Evolutionary conservation across 208 protist species (phyloP).

Genomic region (Blechomonas ayalai): DNA sequence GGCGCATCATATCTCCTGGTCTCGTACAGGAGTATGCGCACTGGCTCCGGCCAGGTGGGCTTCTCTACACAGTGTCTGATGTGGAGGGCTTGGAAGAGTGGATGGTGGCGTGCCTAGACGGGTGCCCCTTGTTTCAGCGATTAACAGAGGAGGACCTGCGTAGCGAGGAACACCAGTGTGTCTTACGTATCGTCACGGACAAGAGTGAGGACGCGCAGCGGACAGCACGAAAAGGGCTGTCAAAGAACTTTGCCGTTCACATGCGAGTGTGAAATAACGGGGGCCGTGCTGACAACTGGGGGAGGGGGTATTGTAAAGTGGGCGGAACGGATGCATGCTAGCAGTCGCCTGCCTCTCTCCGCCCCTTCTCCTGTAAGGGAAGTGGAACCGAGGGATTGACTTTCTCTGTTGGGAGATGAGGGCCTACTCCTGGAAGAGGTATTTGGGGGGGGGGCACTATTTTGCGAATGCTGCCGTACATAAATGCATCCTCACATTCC

Average conservation of each 20-base stretch:
- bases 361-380: no score
- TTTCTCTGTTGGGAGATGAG: no score
- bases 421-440: no score
- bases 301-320: no score
- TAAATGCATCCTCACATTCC: no score
- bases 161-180: slow-evolving; percentile 22
- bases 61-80: slow-evolving; percentile 96
- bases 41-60: slow-evolving; percentile 87
- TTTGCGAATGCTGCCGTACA: no score
- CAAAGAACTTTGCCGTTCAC: slow-evolving; percentile 81
- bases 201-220: slow-evolving; percentile 84
- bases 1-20: slow-evolving; percentile 94
- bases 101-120: slow-evolving; percentile 91
- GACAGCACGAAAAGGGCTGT: slow-evolving; percentile 67
- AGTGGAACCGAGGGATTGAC: no score
- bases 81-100: slow-evolving; percentile 89
- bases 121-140: slow-evolving; percentile 90
- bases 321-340: no score
- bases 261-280: slow-evolving; percentile 24
- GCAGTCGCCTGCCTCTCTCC: no score
- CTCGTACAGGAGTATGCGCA: slow-evolving; percentile 97
- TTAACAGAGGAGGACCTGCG: slow-evolving; percentile 59
- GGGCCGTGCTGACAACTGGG: neutral
- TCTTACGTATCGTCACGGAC: slow-evolving; percentile 59
- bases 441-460: no score